These are phyloP conservation scores for Thyridium curvatum DNA, from an alignment of 2,329 filamentous ascomycete species.

Conservation along the genomic window DNA sequence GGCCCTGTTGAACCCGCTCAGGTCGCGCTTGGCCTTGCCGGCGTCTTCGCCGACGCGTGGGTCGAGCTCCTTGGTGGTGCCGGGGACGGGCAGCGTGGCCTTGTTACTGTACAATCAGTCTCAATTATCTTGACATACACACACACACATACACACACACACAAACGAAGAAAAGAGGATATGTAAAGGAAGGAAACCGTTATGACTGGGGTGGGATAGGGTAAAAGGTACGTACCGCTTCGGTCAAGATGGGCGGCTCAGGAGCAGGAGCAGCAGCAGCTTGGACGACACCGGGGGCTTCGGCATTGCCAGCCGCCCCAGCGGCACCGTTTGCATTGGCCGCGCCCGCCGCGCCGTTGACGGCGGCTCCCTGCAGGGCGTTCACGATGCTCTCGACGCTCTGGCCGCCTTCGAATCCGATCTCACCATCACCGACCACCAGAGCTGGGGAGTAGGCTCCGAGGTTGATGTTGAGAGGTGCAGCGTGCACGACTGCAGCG, in stretches of 20 bases:
- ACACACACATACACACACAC: no score
- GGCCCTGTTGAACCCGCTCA: slow-evolving; percentile 38
- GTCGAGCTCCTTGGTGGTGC: slow-evolving; percentile 33
- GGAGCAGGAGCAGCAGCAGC: slow-evolving; percentile 8
- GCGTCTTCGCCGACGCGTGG: slow-evolving; percentile 23
- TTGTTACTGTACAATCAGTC: no score
- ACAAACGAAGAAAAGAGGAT: no score
- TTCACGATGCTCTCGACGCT: slow-evolving; percentile 39
- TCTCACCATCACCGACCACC: slow-evolving; percentile 36
- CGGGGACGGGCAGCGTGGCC: no score
- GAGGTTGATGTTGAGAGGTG: slow-evolving; percentile 28
- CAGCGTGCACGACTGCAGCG: no score
- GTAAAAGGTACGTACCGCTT: no score
- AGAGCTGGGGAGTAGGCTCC: slow-evolving; percentile 37
- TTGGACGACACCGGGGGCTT: slow-evolving; percentile 9
- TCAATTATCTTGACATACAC: no score
- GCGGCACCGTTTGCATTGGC: slow-evolving; percentile 13
- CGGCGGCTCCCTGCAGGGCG: slow-evolving; percentile 38
- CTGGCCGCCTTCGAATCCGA: slow-evolving; percentile 37
- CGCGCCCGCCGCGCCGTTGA: slow-evolving; percentile 27
- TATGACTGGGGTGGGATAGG: no score
- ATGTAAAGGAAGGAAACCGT: no score
- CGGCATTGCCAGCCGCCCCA: slow-evolving; percentile 8
- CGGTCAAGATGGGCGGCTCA: no score
- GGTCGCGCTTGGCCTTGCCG: slow-evolving; percentile 34